phyloP scores from a whole-genome alignment of 768 basidiomycete genomes.

The Daedaleopsis sinensis region DNA sequence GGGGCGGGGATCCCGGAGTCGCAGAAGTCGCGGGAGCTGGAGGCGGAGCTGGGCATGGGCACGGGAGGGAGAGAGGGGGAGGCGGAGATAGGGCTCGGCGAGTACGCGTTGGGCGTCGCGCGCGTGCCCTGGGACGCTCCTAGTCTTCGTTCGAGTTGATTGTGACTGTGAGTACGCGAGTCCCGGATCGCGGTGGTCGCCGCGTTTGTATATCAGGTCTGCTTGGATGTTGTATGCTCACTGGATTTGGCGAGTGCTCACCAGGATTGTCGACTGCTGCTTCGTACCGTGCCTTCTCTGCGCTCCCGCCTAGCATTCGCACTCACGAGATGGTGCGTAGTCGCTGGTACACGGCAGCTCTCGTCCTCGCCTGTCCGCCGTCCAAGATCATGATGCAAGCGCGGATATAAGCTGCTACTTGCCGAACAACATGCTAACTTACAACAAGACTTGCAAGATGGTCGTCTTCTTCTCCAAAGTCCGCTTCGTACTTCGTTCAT shows the following conservation, averaged over 20 bases:
- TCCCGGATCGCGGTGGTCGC: background rate
- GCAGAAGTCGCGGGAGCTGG: background rate
- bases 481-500: no score
- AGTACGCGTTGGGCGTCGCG: conserved; percentile 17
- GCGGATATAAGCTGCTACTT: no score
- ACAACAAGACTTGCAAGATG: no score
- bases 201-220: background rate
- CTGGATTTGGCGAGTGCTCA: background rate
- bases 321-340: no score
- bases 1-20: background rate
- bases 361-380: no score
- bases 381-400: no score
- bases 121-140: conserved; percentile 17
- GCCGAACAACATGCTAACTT: no score
- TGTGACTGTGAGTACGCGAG: background rate
- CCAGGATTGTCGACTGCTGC: background rate
- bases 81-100: conserved; percentile 9
- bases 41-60: background rate
- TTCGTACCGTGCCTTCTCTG: no score
- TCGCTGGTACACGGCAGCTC: no score
- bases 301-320: no score
- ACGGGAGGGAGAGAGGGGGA: conserved; percentile 3
- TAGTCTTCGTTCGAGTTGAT: background rate
- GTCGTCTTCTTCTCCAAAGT: background rate
- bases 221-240: background rate